Evolutionary conservation across 192 early-diverging fungal species (phyloP).

Genomic region (Piromyces finnis): DNA sequence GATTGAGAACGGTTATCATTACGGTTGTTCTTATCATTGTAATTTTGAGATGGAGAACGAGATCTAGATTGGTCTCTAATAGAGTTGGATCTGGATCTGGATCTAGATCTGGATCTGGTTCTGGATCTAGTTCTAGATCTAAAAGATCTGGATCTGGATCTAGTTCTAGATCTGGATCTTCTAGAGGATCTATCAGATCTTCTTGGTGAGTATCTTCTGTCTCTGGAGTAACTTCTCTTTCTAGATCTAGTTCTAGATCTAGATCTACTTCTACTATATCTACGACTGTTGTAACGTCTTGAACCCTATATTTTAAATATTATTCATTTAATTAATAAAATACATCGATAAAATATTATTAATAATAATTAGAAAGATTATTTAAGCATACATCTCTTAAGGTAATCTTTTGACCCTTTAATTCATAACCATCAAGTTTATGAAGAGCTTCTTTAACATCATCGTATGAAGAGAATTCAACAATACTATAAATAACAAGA

Average conservation of each 20-base stretch:
- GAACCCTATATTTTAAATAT: neutral
- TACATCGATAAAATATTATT: too few relatives aligned
- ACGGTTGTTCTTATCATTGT: neutral
- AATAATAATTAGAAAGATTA: too few relatives aligned
- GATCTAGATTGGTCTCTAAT: neutral
- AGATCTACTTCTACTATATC: neutral
- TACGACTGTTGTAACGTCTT: neutral
- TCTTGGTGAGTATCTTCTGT: neutral
- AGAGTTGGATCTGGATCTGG: neutral
- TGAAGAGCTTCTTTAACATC: constrained; percentile 73
- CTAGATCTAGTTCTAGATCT: neutral
- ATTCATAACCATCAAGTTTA: constrained; percentile 56
- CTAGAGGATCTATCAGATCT: neutral
- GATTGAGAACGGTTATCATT: neutral
- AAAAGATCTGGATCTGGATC: neutral
- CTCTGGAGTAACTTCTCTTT: neutral
- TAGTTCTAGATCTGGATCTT: neutral
- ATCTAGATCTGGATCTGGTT: neutral
- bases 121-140: neutral
- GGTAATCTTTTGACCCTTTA: constrained; percentile 15
- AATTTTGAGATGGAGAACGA: neutral
- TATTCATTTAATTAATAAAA: too few relatives aligned
- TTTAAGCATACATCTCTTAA: neutral
- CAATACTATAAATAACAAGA: constrained; percentile 31
- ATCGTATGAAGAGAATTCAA: constrained; percentile 64